Evolutionary conservation across 805 yeast species (phyloP).

Genomic region (Schwanniomyces sp.): DNA sequence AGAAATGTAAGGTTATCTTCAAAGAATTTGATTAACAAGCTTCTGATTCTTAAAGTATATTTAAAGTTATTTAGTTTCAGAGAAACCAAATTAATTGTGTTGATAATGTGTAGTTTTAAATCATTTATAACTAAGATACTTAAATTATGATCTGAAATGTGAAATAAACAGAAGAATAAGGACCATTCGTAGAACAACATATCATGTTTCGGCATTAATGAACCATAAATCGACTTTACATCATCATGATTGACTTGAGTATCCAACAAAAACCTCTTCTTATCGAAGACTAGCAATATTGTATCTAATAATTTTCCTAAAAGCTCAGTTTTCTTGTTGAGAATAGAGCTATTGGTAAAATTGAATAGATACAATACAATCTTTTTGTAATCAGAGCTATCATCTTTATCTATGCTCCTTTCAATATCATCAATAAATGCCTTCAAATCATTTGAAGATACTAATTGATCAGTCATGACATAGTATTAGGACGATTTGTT

Average conservation of each 20-base stretch:
- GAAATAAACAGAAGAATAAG: constrained; percentile 22
- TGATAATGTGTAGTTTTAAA: constrained; percentile 33
- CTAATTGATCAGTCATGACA: constrained; percentile 12
- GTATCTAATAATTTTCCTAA: constrained; percentile 23
- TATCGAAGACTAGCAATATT: constrained; percentile 33
- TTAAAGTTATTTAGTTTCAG: constrained; percentile 26
- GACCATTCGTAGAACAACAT: constrained; percentile 30
- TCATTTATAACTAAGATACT: constrained; percentile 14
- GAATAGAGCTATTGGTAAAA: constrained; percentile 24
- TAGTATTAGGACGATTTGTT: background rate
- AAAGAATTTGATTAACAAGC: constrained; percentile 15
- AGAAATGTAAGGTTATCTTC: constrained; percentile 14
- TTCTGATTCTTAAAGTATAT: constrained; percentile 20
- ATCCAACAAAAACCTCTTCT: constrained; percentile 24
- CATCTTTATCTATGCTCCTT: constrained; percentile 27
- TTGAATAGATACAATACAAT: constrained; percentile 32
- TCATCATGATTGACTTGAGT: constrained; percentile 13
- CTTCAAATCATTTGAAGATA: constrained; percentile 26
- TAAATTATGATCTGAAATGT: constrained; percentile 18
- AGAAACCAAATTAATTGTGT: constrained; percentile 29
- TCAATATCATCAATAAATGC: constrained; percentile 36
- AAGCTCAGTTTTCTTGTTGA: constrained; percentile 10
- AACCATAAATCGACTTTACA: background rate
- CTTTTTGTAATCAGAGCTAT: constrained; percentile 34
- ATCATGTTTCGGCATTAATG: background rate